phyloP scores from a whole-genome alignment of 305 asterid species.

The Petunia hybrid region DNA sequence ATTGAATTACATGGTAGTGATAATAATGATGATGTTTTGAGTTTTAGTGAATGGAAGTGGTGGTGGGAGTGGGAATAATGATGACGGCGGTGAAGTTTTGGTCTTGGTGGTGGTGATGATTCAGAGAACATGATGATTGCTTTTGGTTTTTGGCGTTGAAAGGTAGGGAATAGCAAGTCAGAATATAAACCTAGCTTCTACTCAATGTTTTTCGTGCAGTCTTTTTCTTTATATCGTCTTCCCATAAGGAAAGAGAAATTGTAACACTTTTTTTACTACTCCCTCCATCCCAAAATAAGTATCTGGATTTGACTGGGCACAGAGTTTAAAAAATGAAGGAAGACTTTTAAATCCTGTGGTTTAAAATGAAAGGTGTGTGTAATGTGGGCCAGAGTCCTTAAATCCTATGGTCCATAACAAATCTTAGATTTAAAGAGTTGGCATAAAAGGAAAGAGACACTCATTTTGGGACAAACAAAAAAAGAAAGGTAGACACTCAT shows the following conservation, averaged over 20 bases:
- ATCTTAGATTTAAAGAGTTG: too few species aligned
- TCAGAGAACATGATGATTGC: slow-evolving; percentile 31
- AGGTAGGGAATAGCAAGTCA: slow-evolving; percentile 2
- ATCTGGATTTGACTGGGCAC: too few species aligned
- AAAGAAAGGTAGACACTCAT: too few species aligned
- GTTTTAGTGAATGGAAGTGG: background rate
- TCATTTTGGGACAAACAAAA: too few species aligned
- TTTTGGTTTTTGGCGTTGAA: slow-evolving; percentile 29
- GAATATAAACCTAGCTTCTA: background rate
- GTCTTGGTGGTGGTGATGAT: slow-evolving; percentile 16
- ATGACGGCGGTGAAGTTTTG: slow-evolving; percentile 29
- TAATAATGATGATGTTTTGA: slow-evolving; percentile 23
- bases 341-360: too few species aligned
- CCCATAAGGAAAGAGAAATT: background rate
- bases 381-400: too few species aligned
- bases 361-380: too few species aligned
- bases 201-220: slow-evolving; percentile 31
- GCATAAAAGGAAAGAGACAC: too few species aligned
- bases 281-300: too few species aligned
- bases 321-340: too few species aligned
- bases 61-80: slow-evolving; percentile 29
- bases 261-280: background rate
- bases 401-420: too few species aligned
- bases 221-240: background rate
- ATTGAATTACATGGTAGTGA: background rate